Conservation (phyloP, 225 moss, liverwort and hornwort genomes). For the Straminergon stramineum region DNA sequence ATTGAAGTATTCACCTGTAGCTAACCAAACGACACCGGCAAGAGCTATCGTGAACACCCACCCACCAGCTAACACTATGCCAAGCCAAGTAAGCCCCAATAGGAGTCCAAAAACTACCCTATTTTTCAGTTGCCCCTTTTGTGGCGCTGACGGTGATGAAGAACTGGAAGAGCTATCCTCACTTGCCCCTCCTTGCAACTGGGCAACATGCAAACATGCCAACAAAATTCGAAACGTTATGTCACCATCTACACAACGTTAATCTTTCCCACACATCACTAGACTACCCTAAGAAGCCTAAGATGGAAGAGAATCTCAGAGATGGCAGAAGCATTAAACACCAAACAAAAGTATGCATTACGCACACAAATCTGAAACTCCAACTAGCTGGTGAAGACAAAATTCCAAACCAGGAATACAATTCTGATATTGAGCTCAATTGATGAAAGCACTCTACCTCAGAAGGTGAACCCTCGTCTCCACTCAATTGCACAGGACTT, state of each 20-base stretch:
- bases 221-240: neutral
- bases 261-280: neutral
- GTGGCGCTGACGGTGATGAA: neutral
- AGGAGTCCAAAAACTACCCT: conserved; percentile 71
- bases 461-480: neutral
- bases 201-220: neutral
- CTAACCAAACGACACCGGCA: conserved; percentile 61
- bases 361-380: neutral
- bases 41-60: conserved; percentile 83
- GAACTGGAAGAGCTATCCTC: neutral
- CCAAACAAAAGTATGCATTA: neutral
- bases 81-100: conserved; percentile 50
- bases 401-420: neutral
- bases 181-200: conserved; percentile 16
- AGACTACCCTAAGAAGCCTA: neutral
- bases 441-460: conserved; percentile 5
- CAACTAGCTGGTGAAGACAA: neutral
- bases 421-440: neutral
- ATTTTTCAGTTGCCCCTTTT: conserved; percentile 58
- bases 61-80: conserved; percentile 78
- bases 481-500: neutral
- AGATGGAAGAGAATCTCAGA: neutral
- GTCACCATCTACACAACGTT: neutral
- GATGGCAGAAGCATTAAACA: neutral
- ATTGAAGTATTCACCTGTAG: conserved; percentile 82